A percentile compares a stretch with the other conserved stretches of the same genome.
phyloP scores from a whole-genome alignment of 441 rosid species.

The Geranium incanum region DNA sequence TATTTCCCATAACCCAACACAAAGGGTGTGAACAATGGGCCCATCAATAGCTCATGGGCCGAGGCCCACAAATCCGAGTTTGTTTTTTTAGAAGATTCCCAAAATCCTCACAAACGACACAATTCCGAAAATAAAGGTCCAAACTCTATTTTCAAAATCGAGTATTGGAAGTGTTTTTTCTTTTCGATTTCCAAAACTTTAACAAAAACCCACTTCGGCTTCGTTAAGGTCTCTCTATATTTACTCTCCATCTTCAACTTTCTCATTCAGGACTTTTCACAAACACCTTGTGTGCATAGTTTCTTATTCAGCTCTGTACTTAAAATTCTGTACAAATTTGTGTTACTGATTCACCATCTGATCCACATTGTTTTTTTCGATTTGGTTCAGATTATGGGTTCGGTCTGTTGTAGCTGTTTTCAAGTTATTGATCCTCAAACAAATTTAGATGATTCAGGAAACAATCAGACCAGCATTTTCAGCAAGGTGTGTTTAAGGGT shows the following conservation, averaged over 20 bases:
- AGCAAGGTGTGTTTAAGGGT: background rate
- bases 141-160: background rate
- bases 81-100: background rate
- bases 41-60: background rate
- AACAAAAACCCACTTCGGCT: background rate
- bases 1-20: too few species aligned
- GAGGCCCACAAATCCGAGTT: background rate
- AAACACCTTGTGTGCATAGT: background rate
- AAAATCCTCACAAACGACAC: background rate
- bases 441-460: background rate
- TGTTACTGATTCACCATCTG: background rate
- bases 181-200: background rate
- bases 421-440: background rate
- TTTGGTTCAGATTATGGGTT: background rate
- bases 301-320: background rate
- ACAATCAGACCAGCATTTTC: background rate
- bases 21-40: background rate
- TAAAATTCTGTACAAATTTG: too few species aligned
- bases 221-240: too few species aligned
- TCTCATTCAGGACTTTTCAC: background rate
- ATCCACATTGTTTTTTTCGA: background rate
- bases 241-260: background rate
- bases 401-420: conserved; percentile 3
- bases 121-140: background rate
- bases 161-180: too few species aligned